These are phyloP conservation scores for Stephanocyclus meneghinianus DNA, from an alignment of 352 stramenopile genomes.

Conservation along the genomic window DNA sequence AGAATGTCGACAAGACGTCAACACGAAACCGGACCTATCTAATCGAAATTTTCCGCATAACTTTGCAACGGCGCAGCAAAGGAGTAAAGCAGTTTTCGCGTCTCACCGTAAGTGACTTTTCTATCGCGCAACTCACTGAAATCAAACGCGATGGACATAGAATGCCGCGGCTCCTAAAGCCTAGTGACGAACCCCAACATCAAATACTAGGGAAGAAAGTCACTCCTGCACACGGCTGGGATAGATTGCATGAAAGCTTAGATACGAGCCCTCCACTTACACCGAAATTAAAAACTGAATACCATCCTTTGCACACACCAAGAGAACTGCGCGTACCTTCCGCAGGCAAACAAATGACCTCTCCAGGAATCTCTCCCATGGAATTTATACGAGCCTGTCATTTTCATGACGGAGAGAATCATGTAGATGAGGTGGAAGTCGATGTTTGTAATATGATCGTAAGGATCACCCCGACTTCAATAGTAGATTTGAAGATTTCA, in stretches of 20 bases:
- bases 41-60: constrained; percentile 58
- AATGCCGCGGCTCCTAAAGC: constrained; percentile 23
- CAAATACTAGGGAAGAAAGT: constrained; percentile 36
- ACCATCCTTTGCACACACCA: constrained; percentile 35
- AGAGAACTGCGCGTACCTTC: constrained; percentile 21
- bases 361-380: background rate
- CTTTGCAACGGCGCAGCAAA: constrained; percentile 41
- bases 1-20: constrained; percentile 30
- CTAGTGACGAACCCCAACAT: constrained; percentile 41
- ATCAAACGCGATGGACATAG: constrained; percentile 10
- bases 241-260: background rate
- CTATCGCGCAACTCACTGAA: constrained; percentile 49
- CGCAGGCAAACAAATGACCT: background rate
- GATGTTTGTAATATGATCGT: constrained; percentile 70
- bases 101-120: constrained; percentile 30
- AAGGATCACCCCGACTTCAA: constrained; percentile 70
- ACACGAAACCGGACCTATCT: constrained; percentile 60
- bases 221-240: background rate
- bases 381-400: constrained; percentile 45
- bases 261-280: constrained; percentile 16
- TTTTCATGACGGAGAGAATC: constrained; percentile 67
- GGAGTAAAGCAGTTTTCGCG: constrained; percentile 40
- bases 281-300: constrained; percentile 25
- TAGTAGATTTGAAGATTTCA: constrained; percentile 71
- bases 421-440: constrained; percentile 78